Percentiles rank a stretch among this genome's conserved stretches.
phyloP scores from a whole-genome alignment of 2,329 filamentous ascomycete genomes.

The Atkinsonella hypoxylon region DNA sequence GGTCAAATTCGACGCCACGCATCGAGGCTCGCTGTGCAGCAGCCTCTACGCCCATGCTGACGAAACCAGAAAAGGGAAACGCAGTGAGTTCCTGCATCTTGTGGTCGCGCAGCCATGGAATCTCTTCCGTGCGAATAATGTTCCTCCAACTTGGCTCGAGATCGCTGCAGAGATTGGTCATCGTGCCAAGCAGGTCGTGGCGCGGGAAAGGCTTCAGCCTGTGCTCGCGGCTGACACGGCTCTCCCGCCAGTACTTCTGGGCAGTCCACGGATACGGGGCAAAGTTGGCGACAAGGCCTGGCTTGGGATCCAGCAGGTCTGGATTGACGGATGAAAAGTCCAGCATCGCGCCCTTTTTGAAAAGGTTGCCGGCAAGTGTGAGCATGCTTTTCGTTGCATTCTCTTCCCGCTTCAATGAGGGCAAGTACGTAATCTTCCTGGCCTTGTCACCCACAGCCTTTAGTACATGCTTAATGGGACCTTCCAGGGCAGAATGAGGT shows the following conservation, averaged over 20 bases:
- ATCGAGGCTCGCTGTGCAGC: conserved; percentile 22
- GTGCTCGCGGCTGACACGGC: conserved; percentile 29
- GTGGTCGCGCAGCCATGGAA: conserved; percentile 48
- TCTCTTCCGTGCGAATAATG: conserved; percentile 31
- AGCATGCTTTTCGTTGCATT: not conserved
- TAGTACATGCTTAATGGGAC: conserved; percentile 37
- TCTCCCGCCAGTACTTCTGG: conserved; percentile 35
- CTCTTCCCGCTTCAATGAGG: not conserved
- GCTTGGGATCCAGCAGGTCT: conserved; percentile 12
- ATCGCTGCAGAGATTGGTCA: conserved; percentile 32
- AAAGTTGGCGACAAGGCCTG: conserved; percentile 28
- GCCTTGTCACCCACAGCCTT: conserved; percentile 6
- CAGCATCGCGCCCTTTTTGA: not conserved
- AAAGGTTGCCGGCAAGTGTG: conserved; percentile 28
- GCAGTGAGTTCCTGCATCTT: conserved; percentile 43
- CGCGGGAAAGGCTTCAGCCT: conserved; percentile 27
- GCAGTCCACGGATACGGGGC: conserved; percentile 37
- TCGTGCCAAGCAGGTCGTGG: conserved; percentile 34
- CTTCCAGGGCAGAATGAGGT: conserved; percentile 36
- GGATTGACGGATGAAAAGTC: conserved; percentile 20
- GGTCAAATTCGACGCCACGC: conserved; percentile 8
- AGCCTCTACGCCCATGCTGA: conserved; percentile 40
- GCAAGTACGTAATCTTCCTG: not conserved
- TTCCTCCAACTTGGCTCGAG: conserved; percentile 38
- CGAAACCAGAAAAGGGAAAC: conserved; percentile 41